Evolutionary conservation across 345 rosid species (phyloP).

Genomic region (Salix exigua): DNA sequence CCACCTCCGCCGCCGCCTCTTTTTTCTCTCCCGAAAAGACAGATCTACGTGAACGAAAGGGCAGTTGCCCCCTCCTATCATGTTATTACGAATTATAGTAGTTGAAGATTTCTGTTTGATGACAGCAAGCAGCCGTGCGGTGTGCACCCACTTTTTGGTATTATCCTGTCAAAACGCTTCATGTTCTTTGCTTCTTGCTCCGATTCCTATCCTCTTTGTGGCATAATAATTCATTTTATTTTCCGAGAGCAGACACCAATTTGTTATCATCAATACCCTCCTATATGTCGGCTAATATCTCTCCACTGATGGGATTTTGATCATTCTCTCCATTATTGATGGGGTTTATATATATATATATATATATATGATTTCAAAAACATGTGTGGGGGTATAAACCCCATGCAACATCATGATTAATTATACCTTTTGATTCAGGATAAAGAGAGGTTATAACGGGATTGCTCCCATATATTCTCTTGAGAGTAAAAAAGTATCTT

Average conservation of each 20-base stretch:
- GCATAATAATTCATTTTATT: background rate
- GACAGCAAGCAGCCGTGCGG: background rate
- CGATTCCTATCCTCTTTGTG: background rate
- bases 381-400: background rate
- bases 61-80: too few species aligned
- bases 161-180: background rate
- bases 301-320: background rate
- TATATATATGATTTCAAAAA: background rate
- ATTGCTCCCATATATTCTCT: too few species aligned
- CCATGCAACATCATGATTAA: background rate
- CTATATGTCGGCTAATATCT: slow-evolving; percentile 23
- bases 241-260: background rate
- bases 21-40: too few species aligned
- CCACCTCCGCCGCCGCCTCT: too few species aligned
- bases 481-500: too few species aligned
- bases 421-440: background rate
- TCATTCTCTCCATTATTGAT: background rate
- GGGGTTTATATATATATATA: background rate
- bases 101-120: too few species aligned
- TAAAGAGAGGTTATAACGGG: too few species aligned
- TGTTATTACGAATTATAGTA: too few species aligned
- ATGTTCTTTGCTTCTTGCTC: background rate
- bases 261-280: slow-evolving; percentile 6
- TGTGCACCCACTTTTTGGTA: background rate
- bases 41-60: too few species aligned